phyloP scores from a whole-genome alignment of 441 rosid species.

The Raphanus hybrid region DNA sequence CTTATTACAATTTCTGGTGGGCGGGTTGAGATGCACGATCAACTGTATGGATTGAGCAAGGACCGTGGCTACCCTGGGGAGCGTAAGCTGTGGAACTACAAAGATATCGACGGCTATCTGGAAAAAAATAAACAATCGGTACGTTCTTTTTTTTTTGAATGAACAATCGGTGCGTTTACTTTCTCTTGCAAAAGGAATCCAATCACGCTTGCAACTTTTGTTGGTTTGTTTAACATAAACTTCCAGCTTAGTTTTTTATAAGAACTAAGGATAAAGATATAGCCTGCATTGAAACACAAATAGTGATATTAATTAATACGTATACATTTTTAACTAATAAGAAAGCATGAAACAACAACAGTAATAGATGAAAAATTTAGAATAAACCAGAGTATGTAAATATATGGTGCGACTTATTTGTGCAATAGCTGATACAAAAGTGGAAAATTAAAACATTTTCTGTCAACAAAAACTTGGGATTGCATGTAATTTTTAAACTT shows the following conservation, averaged over 20 bases:
- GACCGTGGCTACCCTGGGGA: neutral
- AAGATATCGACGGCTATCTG: neutral
- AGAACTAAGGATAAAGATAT: too few species aligned
- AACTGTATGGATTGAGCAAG: neutral
- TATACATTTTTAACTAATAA: too few species aligned
- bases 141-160: neutral
- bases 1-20: constrained; percentile 1
- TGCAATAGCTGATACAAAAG: neutral
- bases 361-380: neutral
- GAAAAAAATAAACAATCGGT: neutral
- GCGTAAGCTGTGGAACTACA: neutral
- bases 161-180: neutral
- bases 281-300: too few species aligned
- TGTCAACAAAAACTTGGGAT: neutral
- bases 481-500: neutral
- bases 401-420: neutral
- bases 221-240: neutral
- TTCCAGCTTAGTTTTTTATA: too few species aligned
- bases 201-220: neutral
- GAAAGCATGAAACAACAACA: neutral
- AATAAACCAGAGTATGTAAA: neutral
- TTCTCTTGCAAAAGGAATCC: neutral
- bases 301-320: too few species aligned
- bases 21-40: constrained; percentile 24
- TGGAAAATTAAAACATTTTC: neutral